phyloP scores from a whole-genome alignment of 257 asterid species.

The Agastache rugosa region DNA sequence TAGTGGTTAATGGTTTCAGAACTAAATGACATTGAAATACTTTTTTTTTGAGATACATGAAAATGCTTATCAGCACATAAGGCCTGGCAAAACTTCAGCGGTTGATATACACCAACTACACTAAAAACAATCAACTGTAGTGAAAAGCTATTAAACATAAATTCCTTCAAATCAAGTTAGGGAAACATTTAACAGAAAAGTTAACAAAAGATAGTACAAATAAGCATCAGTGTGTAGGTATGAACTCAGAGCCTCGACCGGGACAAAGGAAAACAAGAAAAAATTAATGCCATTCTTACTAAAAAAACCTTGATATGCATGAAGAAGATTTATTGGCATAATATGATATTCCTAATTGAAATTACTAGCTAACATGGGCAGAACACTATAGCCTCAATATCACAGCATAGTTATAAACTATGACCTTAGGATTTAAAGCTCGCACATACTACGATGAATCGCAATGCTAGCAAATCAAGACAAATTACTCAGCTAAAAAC shows the following conservation, averaged over 20 bases:
- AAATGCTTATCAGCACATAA: not conserved
- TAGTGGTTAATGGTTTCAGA: not conserved
- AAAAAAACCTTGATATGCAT: not conserved
- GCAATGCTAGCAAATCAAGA: not conserved
- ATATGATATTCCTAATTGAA: not conserved
- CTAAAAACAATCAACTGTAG: not conserved
- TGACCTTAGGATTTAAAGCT: slow-evolving; percentile 6
- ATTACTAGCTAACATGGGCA: not conserved
- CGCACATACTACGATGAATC: not conserved
- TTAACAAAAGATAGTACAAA: no score
- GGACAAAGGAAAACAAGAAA: not conserved
- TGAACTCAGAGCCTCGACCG: not conserved
- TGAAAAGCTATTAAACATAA: slow-evolving; percentile 1
- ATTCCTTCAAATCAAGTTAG: not conserved
- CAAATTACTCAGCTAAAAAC: slow-evolving; percentile 4
- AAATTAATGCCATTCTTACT: not conserved
- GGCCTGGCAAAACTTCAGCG: not conserved
- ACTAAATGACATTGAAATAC: not conserved
- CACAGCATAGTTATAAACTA: not conserved
- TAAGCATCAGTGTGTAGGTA: not conserved
- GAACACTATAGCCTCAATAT: no score
- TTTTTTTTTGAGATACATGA: no score
- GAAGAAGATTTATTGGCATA: not conserved
- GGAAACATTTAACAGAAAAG: not conserved
- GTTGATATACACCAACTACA: not conserved